Conservation (phyloP, 768 basidiomycete genomes). For the Leccinellum rugosiceps region DNA sequence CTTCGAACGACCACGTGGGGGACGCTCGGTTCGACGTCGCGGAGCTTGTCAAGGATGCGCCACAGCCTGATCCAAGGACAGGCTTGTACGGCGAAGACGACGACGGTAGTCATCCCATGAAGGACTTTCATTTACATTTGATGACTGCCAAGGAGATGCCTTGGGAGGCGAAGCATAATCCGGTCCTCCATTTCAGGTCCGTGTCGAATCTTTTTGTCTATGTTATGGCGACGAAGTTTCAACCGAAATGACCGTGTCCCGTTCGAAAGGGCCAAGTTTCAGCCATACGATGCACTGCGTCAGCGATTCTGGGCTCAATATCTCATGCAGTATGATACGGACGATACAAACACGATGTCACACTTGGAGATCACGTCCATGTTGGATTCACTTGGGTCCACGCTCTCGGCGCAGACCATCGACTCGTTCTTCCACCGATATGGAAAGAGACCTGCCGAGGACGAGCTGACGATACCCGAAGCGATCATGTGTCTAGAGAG, state of each 20-base stretch:
- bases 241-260: constrained; percentile 3
- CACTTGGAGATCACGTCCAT: constrained; percentile 88
- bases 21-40: constrained; percentile 69
- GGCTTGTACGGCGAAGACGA: constrained; percentile 42
- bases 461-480: constrained; percentile 76
- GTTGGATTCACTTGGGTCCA: constrained; percentile 96
- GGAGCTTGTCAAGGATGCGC: constrained; percentile 64
- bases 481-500: constrained; percentile 81
- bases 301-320: constrained; percentile 91
- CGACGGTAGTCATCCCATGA: constrained; percentile 50
- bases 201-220: constrained; percentile 1
- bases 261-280: constrained; percentile 76
- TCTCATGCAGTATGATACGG: constrained; percentile 85
- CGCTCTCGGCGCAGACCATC: constrained; percentile 75
- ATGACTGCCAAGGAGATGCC: constrained; percentile 55
- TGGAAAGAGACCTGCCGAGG: constrained; percentile 59
- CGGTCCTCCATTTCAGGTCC: constrained; percentile 65
- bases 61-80: constrained; percentile 58
- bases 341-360: constrained; percentile 72
- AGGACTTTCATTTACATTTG: constrained; percentile 66
- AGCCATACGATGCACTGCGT: constrained; percentile 88
- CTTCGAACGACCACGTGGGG: constrained; percentile 86
- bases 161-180: constrained; percentile 74
- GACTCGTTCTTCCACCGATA: constrained; percentile 76
- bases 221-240: neutral